These are phyloP conservation scores for barrel medic (Medicago truncatula) DNA, from an alignment of 306 rosid genomes.

Conservation along the genomic window MtrunA17r5.0-ANR NC_053048.1:51284501-51285000, in stretches of 20 bases:
- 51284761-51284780: conserved; percentile 12
- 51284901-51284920: conserved; percentile 66
- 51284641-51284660: conserved; percentile 31
- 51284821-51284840: neutral
- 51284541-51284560: neutral
- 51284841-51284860: conserved; percentile 54
- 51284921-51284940: conserved; percentile 75
- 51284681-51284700: conserved; percentile 14
- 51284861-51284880: conserved; percentile 76
- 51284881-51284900: conserved; percentile 83
- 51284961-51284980: conserved; percentile 80
- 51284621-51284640: neutral
- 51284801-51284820: conserved; percentile 35
- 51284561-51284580: conserved; percentile 7
- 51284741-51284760: neutral
- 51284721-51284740: conserved; percentile 24
- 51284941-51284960: conserved; percentile 68
- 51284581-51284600: conserved; percentile 3
- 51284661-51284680: conserved; percentile 11
- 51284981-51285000: conserved; percentile 85
- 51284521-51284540: conserved; percentile 3
- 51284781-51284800: conserved; percentile 43
- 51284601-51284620: conserved; percentile 18
- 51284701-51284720: neutral
- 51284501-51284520: neutral